Evolutionary conservation across 768 basidiomycete species (phyloP).

Genomic region (Leccinum ochraceum): DNA sequence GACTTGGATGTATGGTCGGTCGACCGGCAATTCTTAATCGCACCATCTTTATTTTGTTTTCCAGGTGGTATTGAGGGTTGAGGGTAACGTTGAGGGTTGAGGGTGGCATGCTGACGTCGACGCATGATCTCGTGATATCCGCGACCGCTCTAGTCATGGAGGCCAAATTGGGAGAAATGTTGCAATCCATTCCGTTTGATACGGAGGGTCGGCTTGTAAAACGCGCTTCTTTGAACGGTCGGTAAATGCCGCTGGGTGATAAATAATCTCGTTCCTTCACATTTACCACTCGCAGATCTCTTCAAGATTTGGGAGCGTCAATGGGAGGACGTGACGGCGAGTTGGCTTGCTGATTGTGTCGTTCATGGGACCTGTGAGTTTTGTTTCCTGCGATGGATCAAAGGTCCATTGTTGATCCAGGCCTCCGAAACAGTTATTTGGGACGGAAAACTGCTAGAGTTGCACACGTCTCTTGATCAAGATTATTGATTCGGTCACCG

Average conservation of each 20-base stretch:
- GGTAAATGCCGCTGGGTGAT: conserved; percentile 19
- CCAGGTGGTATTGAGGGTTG: conserved; percentile 40
- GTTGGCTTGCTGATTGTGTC: conserved; percentile 26
- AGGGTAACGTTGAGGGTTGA: conserved; percentile 38
- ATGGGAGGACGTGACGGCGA: conserved; percentile 24
- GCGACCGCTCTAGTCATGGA: conserved; percentile 58
- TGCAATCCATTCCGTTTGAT: conserved; percentile 52
- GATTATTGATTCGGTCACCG: conserved; percentile 30
- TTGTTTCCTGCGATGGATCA: not conserved
- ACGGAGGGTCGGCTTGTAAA: conserved; percentile 56
- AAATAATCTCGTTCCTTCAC: not conserved
- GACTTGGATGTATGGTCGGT: conserved; percentile 66
- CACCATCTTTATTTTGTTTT: conserved; percentile 7
- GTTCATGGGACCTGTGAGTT: conserved; percentile 49
- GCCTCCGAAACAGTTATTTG: conserved; percentile 50
- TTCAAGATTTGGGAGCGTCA: conserved; percentile 26
- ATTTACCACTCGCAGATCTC: conserved; percentile 18
- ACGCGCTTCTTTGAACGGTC: conserved; percentile 48
- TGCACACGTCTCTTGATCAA: conserved; percentile 43
- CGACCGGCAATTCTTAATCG: not conserved
- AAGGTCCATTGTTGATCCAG: conserved; percentile 2
- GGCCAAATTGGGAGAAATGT: conserved; percentile 45
- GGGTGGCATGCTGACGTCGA: conserved; percentile 42
- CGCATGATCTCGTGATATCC: conserved; percentile 50
- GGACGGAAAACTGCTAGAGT: conserved; percentile 44